Conservation (phyloP, 1,284 basidiomycete species). For the Veloboletus limbatus region DNA sequence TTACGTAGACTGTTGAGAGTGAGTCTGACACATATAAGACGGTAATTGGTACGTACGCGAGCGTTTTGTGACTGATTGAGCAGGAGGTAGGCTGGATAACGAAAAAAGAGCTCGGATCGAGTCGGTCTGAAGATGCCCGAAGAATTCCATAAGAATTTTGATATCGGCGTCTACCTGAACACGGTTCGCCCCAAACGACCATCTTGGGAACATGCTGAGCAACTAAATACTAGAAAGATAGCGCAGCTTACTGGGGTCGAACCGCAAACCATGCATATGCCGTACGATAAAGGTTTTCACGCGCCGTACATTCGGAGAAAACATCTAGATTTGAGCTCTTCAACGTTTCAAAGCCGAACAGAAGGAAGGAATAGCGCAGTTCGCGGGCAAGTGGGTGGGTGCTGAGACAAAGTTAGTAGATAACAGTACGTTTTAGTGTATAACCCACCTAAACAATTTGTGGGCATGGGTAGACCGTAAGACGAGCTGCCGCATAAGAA, state of each 20-base stretch:
- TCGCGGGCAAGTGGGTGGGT: constrained; percentile 92
- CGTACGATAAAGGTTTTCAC: constrained; percentile 75
- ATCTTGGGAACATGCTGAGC: constrained; percentile 47
- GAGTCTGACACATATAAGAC: constrained; percentile 3
- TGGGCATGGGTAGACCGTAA: constrained; percentile 71
- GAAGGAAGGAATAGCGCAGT: constrained; percentile 82
- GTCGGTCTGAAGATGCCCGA: constrained; percentile 76
- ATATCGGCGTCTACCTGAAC: constrained; percentile 89
- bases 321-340: constrained; percentile 87
- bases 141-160: constrained; percentile 82
- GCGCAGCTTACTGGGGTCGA: constrained; percentile 70
- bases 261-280: constrained; percentile 94
- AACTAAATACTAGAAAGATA: background rate
- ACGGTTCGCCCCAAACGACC: constrained; percentile 92
- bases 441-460: constrained; percentile 67
- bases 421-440: background rate
- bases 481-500: constrained; percentile 82
- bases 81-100: constrained; percentile 68
- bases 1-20: constrained; percentile 49
- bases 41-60: constrained; percentile 40
- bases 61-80: constrained; percentile 44
- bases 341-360: constrained; percentile 92
- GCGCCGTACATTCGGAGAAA: constrained; percentile 75
- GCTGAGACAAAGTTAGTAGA: constrained; percentile 40
- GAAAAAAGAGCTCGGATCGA: constrained; percentile 59